Base-by-base conservation (phyloP, 495 filamentous ascomycete genomes). In the Penicillium paradoxum region DNA sequence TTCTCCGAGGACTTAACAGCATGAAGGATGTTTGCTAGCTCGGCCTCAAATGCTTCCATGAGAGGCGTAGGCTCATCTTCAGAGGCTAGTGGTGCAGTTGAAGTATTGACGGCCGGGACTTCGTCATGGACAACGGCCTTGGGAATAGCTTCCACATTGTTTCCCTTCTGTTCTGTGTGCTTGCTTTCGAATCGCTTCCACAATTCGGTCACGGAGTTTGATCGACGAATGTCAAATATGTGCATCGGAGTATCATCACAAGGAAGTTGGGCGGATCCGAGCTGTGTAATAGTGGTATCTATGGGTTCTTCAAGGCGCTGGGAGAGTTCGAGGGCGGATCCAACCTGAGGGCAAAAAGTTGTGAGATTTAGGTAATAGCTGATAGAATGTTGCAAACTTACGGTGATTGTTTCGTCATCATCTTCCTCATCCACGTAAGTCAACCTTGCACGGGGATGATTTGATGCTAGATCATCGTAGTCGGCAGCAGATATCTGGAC, bases 391-490 rank as follows among this genome's bases (percentile, higher is more conserved):
- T 14, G 34, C 45, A 30, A 19, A 45, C 76, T 66, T 59, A 81
- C 80, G 14, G 72, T 80, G 46, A 83, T 82, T 37, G 73, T 56
- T 47, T 79, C 77, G 54, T 82, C 79, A 32, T 80, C 77, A 56
- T 81, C 78, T 54, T 82, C 79, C 10, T 81, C 76, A 56, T 83
- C 80, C 14, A 73, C 25, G 62, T 83, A 83, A 11, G 68, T 79
- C 47, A 83, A 52, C 22, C 66, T 70, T 11, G 79, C 76, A 29
- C 70, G 69, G n/a, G 80, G 79, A 57, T 81, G 63, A 43, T 56
- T 69, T 14, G 55, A 58, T 13, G 77, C 69, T 45, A 80, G 67
- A 22, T 75, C 60, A 56, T 83, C 74, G 47, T 83, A 83, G 22
- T 79, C 70, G 4, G 66, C 56, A 11, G 67, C 56, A 36, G 71